Evolutionary conservation across 805 yeast genomes (phyloP).

Genomic region (Soucietia sequanensis): DNA sequence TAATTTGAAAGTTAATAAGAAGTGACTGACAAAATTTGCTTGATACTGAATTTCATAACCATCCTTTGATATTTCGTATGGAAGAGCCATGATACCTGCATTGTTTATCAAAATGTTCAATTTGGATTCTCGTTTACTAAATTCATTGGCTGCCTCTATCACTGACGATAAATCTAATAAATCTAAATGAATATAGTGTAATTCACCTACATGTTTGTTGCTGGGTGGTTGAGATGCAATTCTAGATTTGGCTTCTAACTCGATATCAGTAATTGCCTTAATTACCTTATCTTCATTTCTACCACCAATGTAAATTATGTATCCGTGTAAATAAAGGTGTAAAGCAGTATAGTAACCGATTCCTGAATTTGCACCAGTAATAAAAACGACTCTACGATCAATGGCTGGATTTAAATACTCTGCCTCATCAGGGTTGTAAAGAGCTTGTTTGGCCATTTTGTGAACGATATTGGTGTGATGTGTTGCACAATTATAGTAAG

Average conservation of each 20-base stretch:
- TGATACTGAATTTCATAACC: conserved; percentile 41
- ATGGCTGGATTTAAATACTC: conserved; percentile 25
- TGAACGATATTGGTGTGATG: too few species aligned
- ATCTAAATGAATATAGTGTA: conserved; percentile 55
- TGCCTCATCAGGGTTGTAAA: conserved; percentile 29
- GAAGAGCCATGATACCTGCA: conserved; percentile 44
- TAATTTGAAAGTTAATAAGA: conserved; percentile 30
- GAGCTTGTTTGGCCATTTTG: too few species aligned
- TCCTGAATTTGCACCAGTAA: conserved; percentile 43
- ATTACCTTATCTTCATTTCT: conserved; percentile 30
- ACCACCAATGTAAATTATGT: conserved; percentile 35
- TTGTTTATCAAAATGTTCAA: conserved; percentile 37
- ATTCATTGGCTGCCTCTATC: conserved; percentile 23
- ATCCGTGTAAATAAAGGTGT: conserved; percentile 41
- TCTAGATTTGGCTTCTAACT: conserved; percentile 30
- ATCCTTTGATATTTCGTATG: conserved; percentile 33
- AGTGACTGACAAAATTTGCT: conserved; percentile 35
- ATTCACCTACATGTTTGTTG: conserved; percentile 42
- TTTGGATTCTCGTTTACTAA: conserved; percentile 20
- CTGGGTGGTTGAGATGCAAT: too few species aligned
- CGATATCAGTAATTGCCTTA: conserved; percentile 32
- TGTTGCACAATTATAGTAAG: too few species aligned
- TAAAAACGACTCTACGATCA: conserved; percentile 28
- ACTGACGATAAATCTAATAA: conserved; percentile 38
- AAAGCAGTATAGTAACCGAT: conserved; percentile 41